These are phyloP conservation scores for Chaetomium fimeti DNA, from an alignment of 495 filamentous ascomycete genomes.

Conservation along the genomic window DNA sequence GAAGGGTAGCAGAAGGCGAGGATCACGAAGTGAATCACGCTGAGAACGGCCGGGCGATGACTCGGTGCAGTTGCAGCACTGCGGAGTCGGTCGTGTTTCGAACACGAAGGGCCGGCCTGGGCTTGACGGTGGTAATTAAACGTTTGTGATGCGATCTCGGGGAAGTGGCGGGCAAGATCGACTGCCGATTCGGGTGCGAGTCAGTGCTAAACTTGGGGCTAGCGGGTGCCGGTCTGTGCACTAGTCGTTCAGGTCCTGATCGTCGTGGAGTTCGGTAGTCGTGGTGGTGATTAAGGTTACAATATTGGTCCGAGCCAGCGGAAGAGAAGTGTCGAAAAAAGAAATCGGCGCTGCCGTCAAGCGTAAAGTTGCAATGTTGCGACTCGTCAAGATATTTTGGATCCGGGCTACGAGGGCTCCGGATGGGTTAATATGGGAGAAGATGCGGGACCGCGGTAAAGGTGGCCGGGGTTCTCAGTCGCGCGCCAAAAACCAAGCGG, in stretches of 20 bases:
- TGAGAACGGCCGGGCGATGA: background rate
- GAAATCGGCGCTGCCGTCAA: slow-evolving; percentile 14
- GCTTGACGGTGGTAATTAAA: slow-evolving; percentile 16
- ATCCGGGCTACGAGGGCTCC: slow-evolving; percentile 34
- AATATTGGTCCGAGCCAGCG: slow-evolving; percentile 21
- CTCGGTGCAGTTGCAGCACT: slow-evolving; percentile 10
- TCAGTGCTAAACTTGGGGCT: slow-evolving; percentile 17
- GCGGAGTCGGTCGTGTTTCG: slow-evolving; percentile 11
- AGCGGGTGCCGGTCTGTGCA: slow-evolving; percentile 16
- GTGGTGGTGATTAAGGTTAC: slow-evolving; percentile 11
- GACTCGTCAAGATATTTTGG: slow-evolving; percentile 31
- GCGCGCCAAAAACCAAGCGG: slow-evolving; percentile 33
- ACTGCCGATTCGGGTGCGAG: slow-evolving; percentile 20
- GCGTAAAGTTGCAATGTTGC: slow-evolving; percentile 15
- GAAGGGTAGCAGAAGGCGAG: slow-evolving; percentile 14
- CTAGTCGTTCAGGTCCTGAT: background rate
- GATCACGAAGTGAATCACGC: slow-evolving; percentile 19
- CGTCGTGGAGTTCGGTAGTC: background rate
- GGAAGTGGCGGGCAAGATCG: slow-evolving; percentile 16
- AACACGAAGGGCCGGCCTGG: slow-evolving; percentile 10
- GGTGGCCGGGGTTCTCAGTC: slow-evolving; percentile 25
- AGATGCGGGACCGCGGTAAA: slow-evolving; percentile 18
- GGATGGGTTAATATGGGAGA: slow-evolving; percentile 36
- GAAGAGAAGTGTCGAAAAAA: slow-evolving; percentile 14
- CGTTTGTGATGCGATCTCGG: slow-evolving; percentile 12